Base-by-base conservation (phyloP, 345 rosid genomes). In the Hibiscus syriacus region DNA sequence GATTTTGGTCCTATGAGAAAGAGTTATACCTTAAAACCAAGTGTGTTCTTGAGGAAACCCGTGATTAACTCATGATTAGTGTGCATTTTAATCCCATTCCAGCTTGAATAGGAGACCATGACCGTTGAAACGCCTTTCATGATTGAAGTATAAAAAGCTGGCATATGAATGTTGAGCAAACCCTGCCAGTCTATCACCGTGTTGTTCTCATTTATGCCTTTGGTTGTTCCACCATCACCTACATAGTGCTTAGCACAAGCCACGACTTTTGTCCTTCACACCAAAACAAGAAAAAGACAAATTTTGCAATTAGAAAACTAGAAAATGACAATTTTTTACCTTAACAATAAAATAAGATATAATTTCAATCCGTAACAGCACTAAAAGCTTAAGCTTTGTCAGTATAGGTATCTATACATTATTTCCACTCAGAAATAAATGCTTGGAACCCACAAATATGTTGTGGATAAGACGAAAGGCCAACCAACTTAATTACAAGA, bases 221-320 rank as follows among this genome's bases (percentile, higher is more conserved):
- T 12, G 10, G 78, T 79, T 12, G 89, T 85, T 61, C 89, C 89
- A 20, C 86, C 86, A 64, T 85, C 89, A 4, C 89, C 89, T 26
- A 82, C 82, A 14, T 63, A 85, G 66, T 85, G 89, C 81, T 85
- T 85, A 1, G 70, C 62, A 54, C 36, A 67, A 9, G 61, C 70
- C 6, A 86, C 99, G 69, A 91, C 87, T 12, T 91, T 89, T 30
- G 69, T 79, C 73, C 98, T 93, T 17, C 1, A 65, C 5, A 65
- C 2, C 38, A 64, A 46, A 64, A 26, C 5, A 12, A 17, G 16
- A 32, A 32, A 58, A n/a, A 2, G 16, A 13, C 4, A n/a, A n/a
- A n/a, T n/a, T n/a, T n/a, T n/a, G n/a, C n/a, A n/a, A n/a, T n/a
- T n/a, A n/a, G n/a, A n/a, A n/a, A n/a, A n/a, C n/a, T n/a, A n/a